phyloP scores from a whole-genome alignment of 2,329 filamentous ascomycete species.

The Colletotrichum melonis region DNA sequence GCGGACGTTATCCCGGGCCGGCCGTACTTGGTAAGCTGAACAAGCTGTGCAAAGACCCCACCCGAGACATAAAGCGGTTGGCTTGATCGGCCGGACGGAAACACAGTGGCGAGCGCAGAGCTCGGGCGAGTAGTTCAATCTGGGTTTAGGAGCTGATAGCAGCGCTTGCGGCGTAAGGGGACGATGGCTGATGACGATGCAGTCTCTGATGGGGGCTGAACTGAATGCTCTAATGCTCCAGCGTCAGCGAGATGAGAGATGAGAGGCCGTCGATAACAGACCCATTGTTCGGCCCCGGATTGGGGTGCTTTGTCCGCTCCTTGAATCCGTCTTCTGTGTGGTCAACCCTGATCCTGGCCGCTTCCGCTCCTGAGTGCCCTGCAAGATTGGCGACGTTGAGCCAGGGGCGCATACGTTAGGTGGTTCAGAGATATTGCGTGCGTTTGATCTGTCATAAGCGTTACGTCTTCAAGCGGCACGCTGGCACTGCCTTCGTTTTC shows the following conservation, averaged over 20 bases:
- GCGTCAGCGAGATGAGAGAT: slow-evolving; percentile 1
- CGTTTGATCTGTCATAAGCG: background rate
- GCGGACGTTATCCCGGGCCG: background rate
- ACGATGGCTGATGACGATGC: slow-evolving; percentile 2
- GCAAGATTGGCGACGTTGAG: slow-evolving; percentile 23
- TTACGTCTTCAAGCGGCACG: background rate
- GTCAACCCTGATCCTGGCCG: slow-evolving; percentile 21
- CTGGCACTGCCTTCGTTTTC: background rate
- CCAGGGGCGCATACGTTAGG: slow-evolving; percentile 6
- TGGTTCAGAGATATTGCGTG: slow-evolving; percentile 24
- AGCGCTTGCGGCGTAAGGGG: background rate
- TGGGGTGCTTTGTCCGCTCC: slow-evolving; percentile 25
- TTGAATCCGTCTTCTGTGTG: slow-evolving; percentile 6
- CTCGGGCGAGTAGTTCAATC: background rate
- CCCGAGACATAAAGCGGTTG: background rate
- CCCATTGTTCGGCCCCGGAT: slow-evolving; percentile 20
- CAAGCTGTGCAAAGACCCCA: background rate
- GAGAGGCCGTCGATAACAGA: slow-evolving; percentile 10
- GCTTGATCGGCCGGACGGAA: background rate
- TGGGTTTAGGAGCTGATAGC: background rate
- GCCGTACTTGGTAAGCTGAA: background rate
- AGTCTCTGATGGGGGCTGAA: background rate
- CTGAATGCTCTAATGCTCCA: background rate
- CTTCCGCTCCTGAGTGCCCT: slow-evolving; percentile 12
- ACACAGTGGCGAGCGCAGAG: background rate